phyloP scores from a whole-genome alignment of 2,329 filamentous ascomycete genomes.

The Penicillium frequentans region DNA sequence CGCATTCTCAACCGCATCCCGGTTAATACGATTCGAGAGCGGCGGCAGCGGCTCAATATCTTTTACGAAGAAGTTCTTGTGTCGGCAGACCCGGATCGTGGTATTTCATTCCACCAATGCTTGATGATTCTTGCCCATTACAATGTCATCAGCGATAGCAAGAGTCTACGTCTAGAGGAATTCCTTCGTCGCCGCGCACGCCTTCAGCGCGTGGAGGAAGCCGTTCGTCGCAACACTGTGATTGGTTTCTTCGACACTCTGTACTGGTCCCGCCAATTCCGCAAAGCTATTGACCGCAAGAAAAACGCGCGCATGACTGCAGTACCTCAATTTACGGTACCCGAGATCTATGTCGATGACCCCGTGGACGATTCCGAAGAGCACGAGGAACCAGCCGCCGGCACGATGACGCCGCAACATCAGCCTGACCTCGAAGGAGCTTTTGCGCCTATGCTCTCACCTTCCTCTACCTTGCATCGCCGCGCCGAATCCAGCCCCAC shows the following conservation, averaged over 20 bases:
- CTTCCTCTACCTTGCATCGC: constrained; percentile 22
- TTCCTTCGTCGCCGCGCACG: constrained; percentile 87
- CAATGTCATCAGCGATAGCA: constrained; percentile 97
- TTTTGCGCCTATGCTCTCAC: constrained; percentile 35
- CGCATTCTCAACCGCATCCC: constrained; percentile 72
- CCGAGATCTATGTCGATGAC: constrained; percentile 87
- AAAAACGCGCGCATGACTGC: constrained; percentile 72
- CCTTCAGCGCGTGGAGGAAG: constrained; percentile 91
- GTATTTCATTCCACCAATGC: constrained; percentile 87
- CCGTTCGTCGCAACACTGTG: constrained; percentile 85
- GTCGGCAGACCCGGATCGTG: constrained; percentile 82
- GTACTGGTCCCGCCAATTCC: constrained; percentile 82
- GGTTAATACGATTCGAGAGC: constrained; percentile 68
- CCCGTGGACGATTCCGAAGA: constrained; percentile 51
- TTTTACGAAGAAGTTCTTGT: constrained; percentile 98
- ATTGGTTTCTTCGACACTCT: constrained; percentile 94
- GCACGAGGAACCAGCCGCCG: constrained; percentile 12
- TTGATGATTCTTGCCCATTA: constrained; percentile 97
- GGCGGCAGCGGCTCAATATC: constrained; percentile 80
- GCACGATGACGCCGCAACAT: constrained; percentile 24
- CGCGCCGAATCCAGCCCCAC: constrained; percentile 31
- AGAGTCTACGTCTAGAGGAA: constrained; percentile 90
- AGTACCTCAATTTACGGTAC: constrained; percentile 77
- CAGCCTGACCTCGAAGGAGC: constrained; percentile 16
- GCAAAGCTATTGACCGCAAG: constrained; percentile 70